phyloP scores from a whole-genome alignment of 1,284 basidiomycete genomes.

The Omphalotus olearius region DNA sequence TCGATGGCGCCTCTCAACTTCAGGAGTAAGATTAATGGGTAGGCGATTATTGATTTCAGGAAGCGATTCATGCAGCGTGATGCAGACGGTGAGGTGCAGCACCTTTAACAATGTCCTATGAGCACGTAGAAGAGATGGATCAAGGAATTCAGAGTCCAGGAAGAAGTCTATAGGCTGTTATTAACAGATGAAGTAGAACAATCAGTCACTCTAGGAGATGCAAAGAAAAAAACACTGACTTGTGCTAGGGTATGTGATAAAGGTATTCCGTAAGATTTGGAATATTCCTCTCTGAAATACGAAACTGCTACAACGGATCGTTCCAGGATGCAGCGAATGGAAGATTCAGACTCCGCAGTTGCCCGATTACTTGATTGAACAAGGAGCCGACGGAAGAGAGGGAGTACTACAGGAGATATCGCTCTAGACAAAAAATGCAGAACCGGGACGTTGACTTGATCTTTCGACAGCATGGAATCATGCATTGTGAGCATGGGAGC shows the following conservation, averaged over 20 bases:
- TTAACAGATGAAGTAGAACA: not conserved
- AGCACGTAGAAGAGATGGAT: not conserved
- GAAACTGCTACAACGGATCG: slow-evolving; percentile 16
- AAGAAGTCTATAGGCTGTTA: slow-evolving; percentile 29
- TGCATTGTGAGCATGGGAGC: slow-evolving; percentile 26
- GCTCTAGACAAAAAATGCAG: slow-evolving; percentile 40
- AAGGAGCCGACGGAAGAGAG: slow-evolving; percentile 32
- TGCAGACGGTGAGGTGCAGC: slow-evolving; percentile 1
- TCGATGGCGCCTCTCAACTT: slow-evolving; percentile 2
- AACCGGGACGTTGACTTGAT: slow-evolving; percentile 23
- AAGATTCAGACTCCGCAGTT: not conserved
- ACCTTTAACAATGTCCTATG: slow-evolving; percentile 1
- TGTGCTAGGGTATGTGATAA: slow-evolving; percentile 31
- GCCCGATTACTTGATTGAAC: slow-evolving; percentile 8
- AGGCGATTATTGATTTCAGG: not conserved
- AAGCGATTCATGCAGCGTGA: not conserved
- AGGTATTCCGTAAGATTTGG: slow-evolving; percentile 25
- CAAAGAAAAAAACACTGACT: slow-evolving; percentile 28
- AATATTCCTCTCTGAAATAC: slow-evolving; percentile 23
- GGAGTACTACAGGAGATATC: slow-evolving; percentile 28
- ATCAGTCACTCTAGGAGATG: no score
- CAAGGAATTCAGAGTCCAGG: not conserved
- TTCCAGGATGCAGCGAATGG: slow-evolving; percentile 15
- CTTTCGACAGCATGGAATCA: not conserved
- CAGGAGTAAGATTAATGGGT: not conserved